phyloP scores from a whole-genome alignment of 306 rosid genomes.

The Vicia sativa region DNA sequence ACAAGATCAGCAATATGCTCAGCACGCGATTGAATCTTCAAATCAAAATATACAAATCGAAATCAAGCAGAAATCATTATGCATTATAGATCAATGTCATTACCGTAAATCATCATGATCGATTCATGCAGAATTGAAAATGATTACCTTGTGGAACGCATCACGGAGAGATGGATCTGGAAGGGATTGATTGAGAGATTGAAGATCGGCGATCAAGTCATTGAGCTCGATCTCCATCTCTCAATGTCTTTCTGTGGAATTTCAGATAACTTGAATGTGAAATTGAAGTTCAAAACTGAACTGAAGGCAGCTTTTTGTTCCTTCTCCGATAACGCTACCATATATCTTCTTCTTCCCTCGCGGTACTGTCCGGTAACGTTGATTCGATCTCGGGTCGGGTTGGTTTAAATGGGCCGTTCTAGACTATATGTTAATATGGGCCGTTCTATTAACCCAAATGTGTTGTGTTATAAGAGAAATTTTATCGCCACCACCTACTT shows the following conservation, averaged over 20 bases:
- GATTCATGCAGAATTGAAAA: slow-evolving; percentile 1
- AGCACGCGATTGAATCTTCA: slow-evolving; percentile 70
- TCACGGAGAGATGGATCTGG: slow-evolving; percentile 63
- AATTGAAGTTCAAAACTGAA: slow-evolving; percentile 8
- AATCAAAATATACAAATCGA: slow-evolving; percentile 26
- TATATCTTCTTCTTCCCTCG: background rate
- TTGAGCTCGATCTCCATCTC: slow-evolving; percentile 76
- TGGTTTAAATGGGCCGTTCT: background rate
- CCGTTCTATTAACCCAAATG: background rate
- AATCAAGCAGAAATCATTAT: background rate
- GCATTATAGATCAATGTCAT: background rate
- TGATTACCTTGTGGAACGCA: slow-evolving; percentile 67
- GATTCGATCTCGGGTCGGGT: slow-evolving; percentile 1
- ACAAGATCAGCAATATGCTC: slow-evolving; percentile 63
- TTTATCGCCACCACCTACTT: background rate
- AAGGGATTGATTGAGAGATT: slow-evolving; percentile 70
- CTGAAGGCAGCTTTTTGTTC: background rate
- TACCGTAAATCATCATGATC: background rate
- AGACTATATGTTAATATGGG: background rate
- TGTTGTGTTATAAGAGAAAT: background rate
- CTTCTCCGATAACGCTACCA: background rate
- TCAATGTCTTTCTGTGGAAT: background rate
- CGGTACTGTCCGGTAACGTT: background rate
- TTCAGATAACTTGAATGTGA: slow-evolving; percentile 5
- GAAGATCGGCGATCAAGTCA: slow-evolving; percentile 66